A percentile compares a stretch with the other conserved stretches of the same genome.
phyloP scores from a whole-genome alignment of 495 filamentous ascomycete species.

The Penicillium tannophilum region DNA sequence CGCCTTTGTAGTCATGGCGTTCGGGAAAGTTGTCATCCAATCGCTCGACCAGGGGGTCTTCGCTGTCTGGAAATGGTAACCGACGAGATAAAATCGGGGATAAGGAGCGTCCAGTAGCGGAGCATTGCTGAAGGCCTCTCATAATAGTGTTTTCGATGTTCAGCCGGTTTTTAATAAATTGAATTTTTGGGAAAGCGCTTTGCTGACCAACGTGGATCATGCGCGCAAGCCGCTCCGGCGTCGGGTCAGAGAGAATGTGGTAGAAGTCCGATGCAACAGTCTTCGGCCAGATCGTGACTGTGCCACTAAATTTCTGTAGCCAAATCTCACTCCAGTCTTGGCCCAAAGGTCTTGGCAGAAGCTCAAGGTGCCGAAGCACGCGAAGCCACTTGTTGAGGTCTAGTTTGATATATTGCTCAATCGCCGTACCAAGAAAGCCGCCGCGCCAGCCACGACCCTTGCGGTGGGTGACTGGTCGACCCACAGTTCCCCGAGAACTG shows the following conservation, averaged over 20 bases:
- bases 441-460: slow-evolving; percentile 94
- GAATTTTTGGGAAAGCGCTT: slow-evolving; percentile 83
- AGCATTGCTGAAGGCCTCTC: slow-evolving; percentile 64
- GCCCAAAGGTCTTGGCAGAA: slow-evolving; percentile 85
- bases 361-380: slow-evolving; percentile 86
- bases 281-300: slow-evolving; percentile 94
- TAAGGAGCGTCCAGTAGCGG: slow-evolving; percentile 24
- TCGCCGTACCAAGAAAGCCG: slow-evolving; percentile 87
- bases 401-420: slow-evolving; percentile 92
- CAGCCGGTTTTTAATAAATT: slow-evolving; percentile 85
- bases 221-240: slow-evolving; percentile 67
- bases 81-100: slow-evolving; percentile 35
- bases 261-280: slow-evolving; percentile 73
- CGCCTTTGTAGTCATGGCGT: slow-evolving; percentile 27
- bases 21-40: slow-evolving; percentile 39
- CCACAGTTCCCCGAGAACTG: slow-evolving; percentile 86
- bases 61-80: slow-evolving; percentile 21
- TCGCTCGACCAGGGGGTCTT: slow-evolving; percentile 30
- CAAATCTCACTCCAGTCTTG: slow-evolving; percentile 97
- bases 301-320: slow-evolving; percentile 92
- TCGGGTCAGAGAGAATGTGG: slow-evolving; percentile 84
- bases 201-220: slow-evolving; percentile 91
- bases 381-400: slow-evolving; percentile 97
- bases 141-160: slow-evolving; percentile 81
- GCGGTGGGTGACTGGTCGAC: slow-evolving; percentile 91